Conservation (phyloP, 2,329 filamentous ascomycete species). For the Mariannaea elegans region DNA sequence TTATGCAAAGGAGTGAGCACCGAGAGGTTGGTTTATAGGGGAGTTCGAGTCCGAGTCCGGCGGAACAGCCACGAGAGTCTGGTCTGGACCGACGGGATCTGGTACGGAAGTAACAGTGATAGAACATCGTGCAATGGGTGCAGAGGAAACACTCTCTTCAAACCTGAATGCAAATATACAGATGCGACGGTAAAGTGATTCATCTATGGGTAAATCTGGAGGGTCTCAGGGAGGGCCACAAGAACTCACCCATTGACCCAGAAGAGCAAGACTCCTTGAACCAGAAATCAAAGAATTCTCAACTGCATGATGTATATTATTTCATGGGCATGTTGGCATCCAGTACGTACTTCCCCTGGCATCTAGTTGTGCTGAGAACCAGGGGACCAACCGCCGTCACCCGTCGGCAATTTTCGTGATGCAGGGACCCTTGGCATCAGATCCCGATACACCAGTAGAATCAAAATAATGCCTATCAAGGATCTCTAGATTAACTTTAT, state of each 20-base stretch:
- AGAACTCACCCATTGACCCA: background rate
- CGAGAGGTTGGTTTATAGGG: background rate
- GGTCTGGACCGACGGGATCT: background rate
- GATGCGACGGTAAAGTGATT: too few relatives aligned
- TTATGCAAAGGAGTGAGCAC: background rate
- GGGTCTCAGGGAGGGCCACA: background rate
- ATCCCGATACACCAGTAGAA: background rate
- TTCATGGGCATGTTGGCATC: background rate
- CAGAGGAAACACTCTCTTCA: background rate
- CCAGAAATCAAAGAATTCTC: background rate
- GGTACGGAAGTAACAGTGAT: slow-evolving; percentile 1
- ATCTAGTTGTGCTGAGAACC: slow-evolving; percentile 4
- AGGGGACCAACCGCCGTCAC: background rate
- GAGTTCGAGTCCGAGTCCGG: background rate
- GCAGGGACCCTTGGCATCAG: background rate
- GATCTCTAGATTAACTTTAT: background rate
- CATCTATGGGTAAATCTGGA: too few relatives aligned
- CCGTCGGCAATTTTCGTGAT: slow-evolving; percentile 2
- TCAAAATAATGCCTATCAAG: background rate
- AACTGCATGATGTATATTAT: background rate
- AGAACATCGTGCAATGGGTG: background rate
- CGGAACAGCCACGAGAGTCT: background rate
- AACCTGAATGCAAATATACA: background rate
- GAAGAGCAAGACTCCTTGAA: background rate
- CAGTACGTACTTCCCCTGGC: background rate